Base-by-base conservation (phyloP, 352 stramenopile species). In the Plasmopara halstedii region DNA sequence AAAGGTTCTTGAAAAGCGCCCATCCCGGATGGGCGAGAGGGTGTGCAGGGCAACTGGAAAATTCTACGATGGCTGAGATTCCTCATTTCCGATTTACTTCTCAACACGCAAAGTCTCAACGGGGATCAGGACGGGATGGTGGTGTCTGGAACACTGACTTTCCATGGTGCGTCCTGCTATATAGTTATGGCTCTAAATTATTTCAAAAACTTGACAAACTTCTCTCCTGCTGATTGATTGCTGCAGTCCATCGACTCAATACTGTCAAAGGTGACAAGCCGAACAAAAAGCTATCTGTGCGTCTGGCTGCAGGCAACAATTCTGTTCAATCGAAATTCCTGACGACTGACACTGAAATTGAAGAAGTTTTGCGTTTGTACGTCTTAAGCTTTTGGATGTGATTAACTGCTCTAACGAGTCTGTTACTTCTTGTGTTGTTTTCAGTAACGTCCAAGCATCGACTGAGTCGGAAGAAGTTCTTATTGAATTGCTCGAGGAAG, bases 351-450 rank as follows among this genome's bases (percentile, higher is more conserved):
- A 13, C 54, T 29, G 17, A 53, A 20, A 62, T 83, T 42, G 48
- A 76, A 49, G 53, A 74, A 42, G 60, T 46, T 6, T 39, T 78
- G 45, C 53, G 75, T 51, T 67, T 73, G 59, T 69, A 67, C 51
- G 67, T 70, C 37, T 10, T 18, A 18, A 35, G 7, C 1, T n/a
- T 35, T 35, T n/a, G 7, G n/a, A 35, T 18, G 11, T 35, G 31
- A n/a, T 17, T 35, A 6, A 1, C 1, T 18, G 31, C 6, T 17
- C 6, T 35, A 35, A 35, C 15, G 26, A n/a, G n/a, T 29, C 11
- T 49, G 33, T n/a, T 40, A 41, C 43, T 22, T 25, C 49, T 56
- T 59, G 33, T 37, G 14, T 17, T 18, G 35, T 41, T 42, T 54
- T 53, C 42, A 79, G 65, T 47, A 41, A 79, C 8, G 41, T 82